Evolutionary conservation across 148 eudicot genomes (phyloP).

Genomic region (Rhododendron williamsianum): DNA sequence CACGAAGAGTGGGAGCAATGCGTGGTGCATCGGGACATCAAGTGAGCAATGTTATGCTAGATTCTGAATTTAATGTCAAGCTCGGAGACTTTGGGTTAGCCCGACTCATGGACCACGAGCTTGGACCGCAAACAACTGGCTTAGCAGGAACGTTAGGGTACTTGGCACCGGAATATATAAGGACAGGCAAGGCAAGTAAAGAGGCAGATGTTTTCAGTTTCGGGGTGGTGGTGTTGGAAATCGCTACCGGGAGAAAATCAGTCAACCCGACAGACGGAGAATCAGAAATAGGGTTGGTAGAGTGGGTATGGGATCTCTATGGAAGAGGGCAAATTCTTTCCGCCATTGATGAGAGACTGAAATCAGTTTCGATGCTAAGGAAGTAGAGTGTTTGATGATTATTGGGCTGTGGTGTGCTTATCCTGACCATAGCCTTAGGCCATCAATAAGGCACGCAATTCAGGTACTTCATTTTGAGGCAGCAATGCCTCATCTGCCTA

Average conservation of each 20-base stretch:
- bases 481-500: slow-evolving; percentile 25
- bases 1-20: slow-evolving; percentile 53
- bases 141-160: slow-evolving; percentile 56
- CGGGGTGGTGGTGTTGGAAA: slow-evolving; percentile 48
- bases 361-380: slow-evolving; percentile 23
- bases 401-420: slow-evolving; percentile 58
- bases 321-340: slow-evolving; percentile 28
- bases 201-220: slow-evolving; percentile 51
- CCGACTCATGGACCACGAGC: slow-evolving; percentile 42
- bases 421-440: slow-evolving; percentile 37
- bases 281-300: slow-evolving; percentile 22
- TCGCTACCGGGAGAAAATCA: slow-evolving; percentile 39
- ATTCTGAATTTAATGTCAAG: slow-evolving; percentile 47
- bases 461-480: slow-evolving; percentile 42
- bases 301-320: slow-evolving; percentile 15
- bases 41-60: slow-evolving; percentile 61
- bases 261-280: slow-evolving; percentile 5
- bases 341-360: slow-evolving; percentile 29
- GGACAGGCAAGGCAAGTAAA: slow-evolving; percentile 37
- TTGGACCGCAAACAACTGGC: slow-evolving; percentile 37
- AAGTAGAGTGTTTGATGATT: slow-evolving; percentile 41
- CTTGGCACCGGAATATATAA: slow-evolving; percentile 43
- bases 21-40: slow-evolving; percentile 52
- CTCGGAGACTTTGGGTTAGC: slow-evolving; percentile 64
- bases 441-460: slow-evolving; percentile 44